These are phyloP conservation scores for Fusarium subtropicale DNA, from an alignment of 2,329 filamentous ascomycete genomes.

Conservation along the genomic window DNA sequence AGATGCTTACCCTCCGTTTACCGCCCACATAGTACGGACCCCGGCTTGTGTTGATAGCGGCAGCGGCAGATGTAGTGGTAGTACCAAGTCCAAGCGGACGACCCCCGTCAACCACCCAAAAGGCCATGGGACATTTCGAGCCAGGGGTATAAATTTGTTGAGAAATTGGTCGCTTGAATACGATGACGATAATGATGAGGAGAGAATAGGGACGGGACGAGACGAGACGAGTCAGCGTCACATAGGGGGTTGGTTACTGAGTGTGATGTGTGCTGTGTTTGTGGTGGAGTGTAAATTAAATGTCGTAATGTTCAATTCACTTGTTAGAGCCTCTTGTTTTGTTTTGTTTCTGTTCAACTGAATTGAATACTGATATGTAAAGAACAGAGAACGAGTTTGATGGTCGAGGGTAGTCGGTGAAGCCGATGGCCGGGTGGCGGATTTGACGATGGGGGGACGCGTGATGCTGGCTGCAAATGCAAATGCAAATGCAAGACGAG, in stretches of 20 bases:
- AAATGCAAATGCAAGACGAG: constrained; percentile 21
- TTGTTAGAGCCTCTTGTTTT: background rate
- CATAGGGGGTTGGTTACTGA: constrained; percentile 19
- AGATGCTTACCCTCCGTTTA: constrained; percentile 55
- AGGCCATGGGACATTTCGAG: constrained; percentile 54
- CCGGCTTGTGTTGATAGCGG: constrained; percentile 34
- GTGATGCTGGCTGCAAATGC: constrained; percentile 19
- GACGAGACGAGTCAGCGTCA: constrained; percentile 17
- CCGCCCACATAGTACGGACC: constrained; percentile 51
- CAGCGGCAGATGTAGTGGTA: constrained; percentile 21
- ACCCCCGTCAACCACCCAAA: constrained; percentile 54
- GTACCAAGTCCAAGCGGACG: constrained; percentile 47
- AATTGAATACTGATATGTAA: constrained; percentile 11
- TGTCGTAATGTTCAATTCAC: background rate
- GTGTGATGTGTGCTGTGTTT: background rate
- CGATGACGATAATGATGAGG: constrained; percentile 5
- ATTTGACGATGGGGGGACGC: constrained; percentile 36
- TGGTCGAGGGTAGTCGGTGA: constrained; percentile 35
- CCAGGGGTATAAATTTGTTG: constrained; percentile 27
- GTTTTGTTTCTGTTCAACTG: background rate
- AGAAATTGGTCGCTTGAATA: constrained; percentile 16
- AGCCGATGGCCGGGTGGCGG: constrained; percentile 36
- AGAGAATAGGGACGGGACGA: constrained; percentile 16
- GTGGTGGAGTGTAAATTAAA: background rate
- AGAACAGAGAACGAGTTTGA: constrained; percentile 10